Evolutionary conservation across 2,329 filamentous ascomycete genomes (phyloP).

Genomic region (Ophiobolus disseminans): DNA sequence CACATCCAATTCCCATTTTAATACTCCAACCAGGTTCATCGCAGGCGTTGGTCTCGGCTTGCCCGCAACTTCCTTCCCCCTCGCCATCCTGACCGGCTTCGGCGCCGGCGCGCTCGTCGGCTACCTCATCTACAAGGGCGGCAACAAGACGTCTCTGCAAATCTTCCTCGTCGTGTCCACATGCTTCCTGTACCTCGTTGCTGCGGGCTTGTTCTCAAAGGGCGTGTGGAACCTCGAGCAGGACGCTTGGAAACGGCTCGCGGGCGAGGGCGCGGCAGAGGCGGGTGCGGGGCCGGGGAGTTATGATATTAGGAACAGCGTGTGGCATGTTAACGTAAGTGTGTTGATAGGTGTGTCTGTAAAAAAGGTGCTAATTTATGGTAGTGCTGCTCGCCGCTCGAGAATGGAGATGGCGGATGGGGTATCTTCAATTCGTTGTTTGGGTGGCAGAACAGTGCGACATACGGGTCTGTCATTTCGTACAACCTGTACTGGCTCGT

Average conservation of each 20-base stretch:
- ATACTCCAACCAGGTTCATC: conserved; percentile 64
- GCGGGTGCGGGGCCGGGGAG: conserved; percentile 73
- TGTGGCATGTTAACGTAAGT: conserved; percentile 83
- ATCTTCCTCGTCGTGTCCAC: conserved; percentile 83
- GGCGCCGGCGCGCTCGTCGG: conserved; percentile 71
- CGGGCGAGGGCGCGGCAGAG: conserved; percentile 69
- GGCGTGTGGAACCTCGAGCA: conserved; percentile 77
- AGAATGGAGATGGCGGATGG: conserved; percentile 80
- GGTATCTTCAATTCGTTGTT: conserved; percentile 86
- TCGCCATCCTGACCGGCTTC: conserved; percentile 77
- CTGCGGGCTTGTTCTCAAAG: conserved; percentile 80
- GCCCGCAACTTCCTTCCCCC: conserved; percentile 77
- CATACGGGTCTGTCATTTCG: conserved; percentile 83
- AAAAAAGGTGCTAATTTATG: background rate
- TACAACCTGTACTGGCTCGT: conserved; percentile 89
- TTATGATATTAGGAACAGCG: conserved; percentile 77
- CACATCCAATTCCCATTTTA: background rate
- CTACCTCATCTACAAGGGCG: conserved; percentile 77
- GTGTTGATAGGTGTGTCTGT: background rate
- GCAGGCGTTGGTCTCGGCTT: conserved; percentile 81
- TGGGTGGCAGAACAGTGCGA: conserved; percentile 88
- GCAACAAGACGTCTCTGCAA: conserved; percentile 71
- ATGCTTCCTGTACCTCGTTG: conserved; percentile 83
- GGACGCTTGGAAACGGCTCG: conserved; percentile 69
- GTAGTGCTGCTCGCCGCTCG: conserved; percentile 77